Base-by-base conservation (phyloP, 306 rosid genomes). In the Casuarina glauca region DNA sequence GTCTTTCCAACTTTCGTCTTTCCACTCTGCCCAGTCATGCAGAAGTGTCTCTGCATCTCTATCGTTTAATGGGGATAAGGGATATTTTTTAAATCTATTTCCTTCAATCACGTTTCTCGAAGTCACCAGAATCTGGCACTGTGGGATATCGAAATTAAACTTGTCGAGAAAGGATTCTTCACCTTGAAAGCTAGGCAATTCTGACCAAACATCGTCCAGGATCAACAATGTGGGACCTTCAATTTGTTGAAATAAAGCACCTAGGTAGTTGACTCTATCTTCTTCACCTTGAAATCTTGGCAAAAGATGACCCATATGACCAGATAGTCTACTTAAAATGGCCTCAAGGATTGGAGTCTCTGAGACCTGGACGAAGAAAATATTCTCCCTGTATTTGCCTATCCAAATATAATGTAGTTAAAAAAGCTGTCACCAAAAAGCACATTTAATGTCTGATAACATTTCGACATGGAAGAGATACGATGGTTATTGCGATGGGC, bases 51-150 rank as follows among this genome's bases (percentile, higher is more conserved):
- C 69, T 36, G 97, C 85, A 81, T 88, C 86, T 62, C 32, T 16
- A 45, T 82, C 78, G 35, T 49, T 64, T 74, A 93, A 76, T 16
- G 84, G 44, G 54, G 69, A 69, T 82, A 93, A 78, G 32, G 38
- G 6, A n/a, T 80, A 72, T 1, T 68, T 26, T 26, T 26, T 51
- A 41, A 66, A 1, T 2, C 85, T 77, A 62, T 81, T 88, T 71
- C 82, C 70, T 67, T 41, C 48, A 17, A 93, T 81, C 48, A 54
- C 45, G 11, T 36, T 82, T 76, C 91, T 83, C n/a, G 97, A 93
- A 45, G 93, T 91, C 68, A 88, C 93, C 74, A 93, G 58, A 76
- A 89, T 79, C 80, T 85, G 89, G 80, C 69, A 87, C 26, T 79
- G 61, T 55, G 87, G 70, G 9, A 83, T 78, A 43, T 74, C 17